Conservation (phyloP, 2,329 filamentous ascomycete genomes). For the Daldinia eschscholtzii region DNA sequence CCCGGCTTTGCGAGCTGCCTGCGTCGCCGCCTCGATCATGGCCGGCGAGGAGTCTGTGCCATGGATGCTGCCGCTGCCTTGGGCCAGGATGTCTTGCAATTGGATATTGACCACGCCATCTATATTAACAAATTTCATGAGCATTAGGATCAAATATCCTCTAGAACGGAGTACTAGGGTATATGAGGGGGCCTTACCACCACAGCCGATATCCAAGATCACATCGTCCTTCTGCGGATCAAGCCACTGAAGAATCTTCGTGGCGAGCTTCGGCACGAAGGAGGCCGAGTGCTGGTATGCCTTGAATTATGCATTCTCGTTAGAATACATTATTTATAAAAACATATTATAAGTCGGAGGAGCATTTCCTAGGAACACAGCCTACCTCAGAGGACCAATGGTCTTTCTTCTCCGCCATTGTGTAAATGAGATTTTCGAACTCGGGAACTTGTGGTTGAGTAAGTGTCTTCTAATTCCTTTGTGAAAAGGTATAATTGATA, state of each 20-base stretch:
- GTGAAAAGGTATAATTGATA: slow-evolving; percentile 20
- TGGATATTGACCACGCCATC: slow-evolving; percentile 71
- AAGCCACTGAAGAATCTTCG: slow-evolving; percentile 69
- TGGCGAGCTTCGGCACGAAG: slow-evolving; percentile 73
- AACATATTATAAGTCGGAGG: background rate
- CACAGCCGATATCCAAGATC: slow-evolving; percentile 74
- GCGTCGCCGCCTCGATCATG: slow-evolving; percentile 68
- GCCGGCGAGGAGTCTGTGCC: slow-evolving; percentile 70
- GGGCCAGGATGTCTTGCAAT: slow-evolving; percentile 61
- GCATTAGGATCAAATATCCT: background rate
- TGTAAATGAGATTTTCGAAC: background rate
- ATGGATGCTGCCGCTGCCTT: slow-evolving; percentile 63
- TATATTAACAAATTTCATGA: slow-evolving; percentile 44
- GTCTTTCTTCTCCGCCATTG: slow-evolving; percentile 51
- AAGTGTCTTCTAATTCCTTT: background rate
- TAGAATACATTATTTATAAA: slow-evolving; percentile 2
- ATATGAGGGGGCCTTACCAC: slow-evolving; percentile 58
- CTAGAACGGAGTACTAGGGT: background rate
- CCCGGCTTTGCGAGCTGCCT: slow-evolving; percentile 54
- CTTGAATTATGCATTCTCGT: slow-evolving; percentile 51
- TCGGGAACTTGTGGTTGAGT: background rate
- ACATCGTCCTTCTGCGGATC: slow-evolving; percentile 69
- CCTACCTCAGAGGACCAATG: slow-evolving; percentile 58
- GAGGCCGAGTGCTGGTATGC: slow-evolving; percentile 72
- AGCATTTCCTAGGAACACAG: background rate